phyloP scores from a whole-genome alignment of 2,329 filamentous ascomycete species.

The Seiridium cupressi region DNA sequence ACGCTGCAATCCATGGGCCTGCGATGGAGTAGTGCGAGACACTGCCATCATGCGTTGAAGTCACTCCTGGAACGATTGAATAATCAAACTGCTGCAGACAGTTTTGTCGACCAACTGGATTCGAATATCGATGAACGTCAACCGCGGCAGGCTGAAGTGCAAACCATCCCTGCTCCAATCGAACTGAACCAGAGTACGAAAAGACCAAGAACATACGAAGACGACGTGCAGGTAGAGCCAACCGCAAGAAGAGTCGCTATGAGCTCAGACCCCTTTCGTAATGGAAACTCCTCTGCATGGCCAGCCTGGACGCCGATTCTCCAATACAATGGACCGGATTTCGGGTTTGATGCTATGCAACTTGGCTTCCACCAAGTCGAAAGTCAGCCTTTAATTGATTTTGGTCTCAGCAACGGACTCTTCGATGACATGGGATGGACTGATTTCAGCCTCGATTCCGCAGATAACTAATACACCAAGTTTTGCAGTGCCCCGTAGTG shows the following conservation, averaged over 20 bases:
- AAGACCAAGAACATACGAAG: not conserved
- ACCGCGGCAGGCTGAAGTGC: not conserved
- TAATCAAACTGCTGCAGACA: not conserved
- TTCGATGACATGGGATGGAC: not conserved
- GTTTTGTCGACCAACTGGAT: not conserved
- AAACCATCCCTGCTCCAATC: too few species aligned
- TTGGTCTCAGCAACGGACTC: not conserved
- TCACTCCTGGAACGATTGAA: not conserved
- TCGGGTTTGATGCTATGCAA: constrained; percentile 11
- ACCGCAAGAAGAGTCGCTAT: too few species aligned
- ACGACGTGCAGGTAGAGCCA: not conserved
- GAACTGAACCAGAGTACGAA: not conserved
- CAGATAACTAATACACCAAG: too few species aligned
- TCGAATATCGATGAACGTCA: not conserved
- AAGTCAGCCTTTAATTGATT: not conserved
- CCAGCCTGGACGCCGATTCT: not conserved
- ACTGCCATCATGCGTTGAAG: constrained; percentile 7
- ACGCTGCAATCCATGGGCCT: constrained; percentile 3
- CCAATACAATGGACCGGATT: constrained; percentile 11
- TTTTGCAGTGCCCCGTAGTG: too few species aligned
- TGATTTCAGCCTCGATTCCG: not conserved
- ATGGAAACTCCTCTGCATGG: not conserved
- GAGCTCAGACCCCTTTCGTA: not conserved
- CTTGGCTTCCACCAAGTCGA: not conserved
- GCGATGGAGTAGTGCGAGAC: constrained; percentile 7